Evolutionary conservation across 2,329 filamentous ascomycete species (phyloP).

Genomic region (Septoria linicola): DNA sequence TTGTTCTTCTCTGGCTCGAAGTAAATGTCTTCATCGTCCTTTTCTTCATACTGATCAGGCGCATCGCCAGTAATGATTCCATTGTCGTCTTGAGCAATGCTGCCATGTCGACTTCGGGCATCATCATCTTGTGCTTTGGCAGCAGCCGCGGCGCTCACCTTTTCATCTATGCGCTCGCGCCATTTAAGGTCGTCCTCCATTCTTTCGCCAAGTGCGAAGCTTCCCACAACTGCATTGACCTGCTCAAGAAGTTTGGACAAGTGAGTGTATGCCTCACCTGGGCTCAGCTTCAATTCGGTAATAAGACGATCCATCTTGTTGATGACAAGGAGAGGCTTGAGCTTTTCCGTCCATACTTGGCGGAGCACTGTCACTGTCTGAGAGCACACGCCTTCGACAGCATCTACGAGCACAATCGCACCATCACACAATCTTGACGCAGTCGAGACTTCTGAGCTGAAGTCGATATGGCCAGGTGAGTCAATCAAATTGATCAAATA

Average conservation of each 20-base stretch:
- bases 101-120: conserved; percentile 45
- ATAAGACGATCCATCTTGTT: conserved; percentile 98
- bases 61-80: conserved; percentile 49
- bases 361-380: conserved; percentile 96
- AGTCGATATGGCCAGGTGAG: conserved; percentile 96
- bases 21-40: conserved; percentile 94
- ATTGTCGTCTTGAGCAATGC: conserved; percentile 55
- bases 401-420: conserved; percentile 90
- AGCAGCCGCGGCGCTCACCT: conserved; percentile 65
- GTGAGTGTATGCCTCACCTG: conserved; percentile 83
- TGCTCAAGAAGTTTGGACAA: conserved; percentile 87
- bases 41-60: conserved; percentile 72
- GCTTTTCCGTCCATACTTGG: conserved; percentile 92
- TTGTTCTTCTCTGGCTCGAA: conserved; percentile 98
- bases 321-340: conserved; percentile 91
- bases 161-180: conserved; percentile 88
- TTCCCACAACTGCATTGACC: conserved; percentile 94
- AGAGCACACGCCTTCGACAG: conserved; percentile 96
- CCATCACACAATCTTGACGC: conserved; percentile 93
- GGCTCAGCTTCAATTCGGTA: conserved; percentile 91
- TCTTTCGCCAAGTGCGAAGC: conserved; percentile 94
- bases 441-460: conserved; percentile 96
- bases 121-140: conserved; percentile 31
- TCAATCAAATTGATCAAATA: conserved; percentile 97
- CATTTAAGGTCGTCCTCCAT: conserved; percentile 98